Evolutionary conservation across 2,329 filamentous ascomycete genomes (phyloP).

Genomic region (Ceratocystis smalleyi): DNA sequence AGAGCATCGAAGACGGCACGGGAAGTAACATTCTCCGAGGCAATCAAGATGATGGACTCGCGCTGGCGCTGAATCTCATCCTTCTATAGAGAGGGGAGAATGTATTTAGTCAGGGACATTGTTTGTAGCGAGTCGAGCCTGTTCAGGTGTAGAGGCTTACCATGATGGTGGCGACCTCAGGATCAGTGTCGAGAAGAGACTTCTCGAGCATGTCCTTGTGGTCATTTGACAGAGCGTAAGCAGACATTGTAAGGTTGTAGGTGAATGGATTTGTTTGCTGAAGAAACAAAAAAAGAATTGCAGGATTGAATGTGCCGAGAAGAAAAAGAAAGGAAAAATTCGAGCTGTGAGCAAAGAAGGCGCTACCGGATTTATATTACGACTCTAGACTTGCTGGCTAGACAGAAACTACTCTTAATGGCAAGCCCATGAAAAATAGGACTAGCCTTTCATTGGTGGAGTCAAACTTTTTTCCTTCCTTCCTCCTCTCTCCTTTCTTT

Average conservation of each 20-base stretch:
- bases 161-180: constrained; percentile 94
- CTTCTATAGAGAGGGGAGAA: constrained; percentile 38
- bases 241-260: constrained; percentile 26
- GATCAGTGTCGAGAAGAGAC: constrained; percentile 77
- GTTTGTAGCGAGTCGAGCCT: constrained; percentile 14
- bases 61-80: constrained; percentile 91
- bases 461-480: constrained; percentile 12
- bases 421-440: not conserved
- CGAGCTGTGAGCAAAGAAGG: constrained; percentile 2
- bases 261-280: not conserved
- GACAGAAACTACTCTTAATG: not conserved
- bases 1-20: constrained; percentile 95
- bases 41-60: constrained; percentile 96
- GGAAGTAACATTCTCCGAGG: constrained; percentile 98
- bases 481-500: constrained; percentile 2
- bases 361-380: constrained; percentile 7
- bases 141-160: constrained; percentile 33
- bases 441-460: constrained; percentile 9
- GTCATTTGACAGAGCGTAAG: constrained; percentile 37
- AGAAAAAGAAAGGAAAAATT: constrained; percentile 7
- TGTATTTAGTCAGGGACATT: constrained; percentile 21
- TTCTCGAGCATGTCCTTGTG: constrained; percentile 80
- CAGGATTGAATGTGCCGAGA: not conserved
- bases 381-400: not conserved
- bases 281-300: not conserved